These are phyloP conservation scores for Massariosphaeria phaeospora DNA, from an alignment of 495 filamentous ascomycete genomes.

Conservation along the genomic window DNA sequence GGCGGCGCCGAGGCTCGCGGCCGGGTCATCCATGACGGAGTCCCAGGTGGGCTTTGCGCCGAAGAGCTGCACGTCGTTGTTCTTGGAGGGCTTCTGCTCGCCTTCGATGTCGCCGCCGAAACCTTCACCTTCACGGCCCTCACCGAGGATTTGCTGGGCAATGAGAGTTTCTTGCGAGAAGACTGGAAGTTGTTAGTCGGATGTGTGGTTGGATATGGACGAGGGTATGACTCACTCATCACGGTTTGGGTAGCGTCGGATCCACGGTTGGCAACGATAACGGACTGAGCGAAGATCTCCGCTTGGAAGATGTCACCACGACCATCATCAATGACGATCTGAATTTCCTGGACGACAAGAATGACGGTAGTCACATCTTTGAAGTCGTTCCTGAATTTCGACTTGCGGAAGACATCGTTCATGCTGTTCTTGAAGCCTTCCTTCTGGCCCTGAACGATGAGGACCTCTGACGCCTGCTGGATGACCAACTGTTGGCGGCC, in stretches of 20 bases:
- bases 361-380: conserved; percentile 15
- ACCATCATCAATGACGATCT: conserved; percentile 23
- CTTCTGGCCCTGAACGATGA: conserved; percentile 14
- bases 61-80: conserved; percentile 22
- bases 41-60: conserved; percentile 25
- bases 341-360: conserved; percentile 26
- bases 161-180: conserved; percentile 15
- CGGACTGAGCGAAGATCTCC: conserved; percentile 26
- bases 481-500: conserved; percentile 13
- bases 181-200: conserved; percentile 18
- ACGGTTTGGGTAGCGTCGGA: conserved; percentile 18
- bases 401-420: conserved; percentile 26
- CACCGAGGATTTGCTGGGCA: conserved; percentile 10
- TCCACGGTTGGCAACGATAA: conserved; percentile 27
- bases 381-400: conserved; percentile 11
- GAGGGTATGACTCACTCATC: conserved; percentile 23
- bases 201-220: neutral
- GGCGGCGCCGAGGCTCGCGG: conserved; percentile 12
- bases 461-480: conserved; percentile 20
- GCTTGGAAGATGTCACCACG: conserved; percentile 15
- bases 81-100: neutral
- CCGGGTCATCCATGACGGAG: conserved; percentile 21
- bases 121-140: neutral
- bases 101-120: neutral
- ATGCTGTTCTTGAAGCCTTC: conserved; percentile 13